Conservation (phyloP, 176 grass and related monocot species). For the Oryza coarctata region DNA sequence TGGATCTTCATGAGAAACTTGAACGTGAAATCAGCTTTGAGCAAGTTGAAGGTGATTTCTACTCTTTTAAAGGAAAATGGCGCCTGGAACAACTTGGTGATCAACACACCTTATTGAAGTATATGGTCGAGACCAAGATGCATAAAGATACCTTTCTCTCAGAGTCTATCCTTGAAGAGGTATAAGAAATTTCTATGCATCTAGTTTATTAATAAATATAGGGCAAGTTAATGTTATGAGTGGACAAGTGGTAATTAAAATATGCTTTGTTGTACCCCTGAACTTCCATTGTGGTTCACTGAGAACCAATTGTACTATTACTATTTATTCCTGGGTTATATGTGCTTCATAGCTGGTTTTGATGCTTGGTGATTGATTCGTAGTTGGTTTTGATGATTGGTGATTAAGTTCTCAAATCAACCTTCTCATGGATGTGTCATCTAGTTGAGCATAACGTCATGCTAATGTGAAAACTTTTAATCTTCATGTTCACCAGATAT, state of each 20-base stretch:
- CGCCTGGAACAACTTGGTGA: constrained; percentile 82
- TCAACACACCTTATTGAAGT: constrained; percentile 85
- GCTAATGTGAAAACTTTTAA: background rate
- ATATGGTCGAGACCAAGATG: constrained; percentile 96
- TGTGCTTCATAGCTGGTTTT: background rate
- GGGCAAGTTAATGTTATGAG: background rate
- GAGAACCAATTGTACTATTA: background rate
- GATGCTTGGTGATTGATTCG: background rate
- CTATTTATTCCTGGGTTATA: background rate
- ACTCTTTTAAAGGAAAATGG: constrained; percentile 90
- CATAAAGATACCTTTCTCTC: constrained; percentile 94
- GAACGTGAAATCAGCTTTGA: constrained; percentile 88
- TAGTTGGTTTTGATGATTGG: background rate
- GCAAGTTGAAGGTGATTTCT: constrained; percentile 93
- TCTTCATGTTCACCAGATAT: background rate
- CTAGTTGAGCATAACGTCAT: background rate
- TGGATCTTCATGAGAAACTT: constrained; percentile 82
- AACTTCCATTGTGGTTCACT: background rate
- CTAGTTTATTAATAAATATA: background rate
- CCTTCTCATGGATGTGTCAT: background rate
- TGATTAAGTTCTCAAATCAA: background rate
- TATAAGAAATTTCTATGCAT: constrained; percentile 28
- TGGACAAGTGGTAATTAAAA: background rate
- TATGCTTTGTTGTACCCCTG: background rate
- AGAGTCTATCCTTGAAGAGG: constrained; percentile 95